Evolutionary conservation across 2,329 filamentous ascomycete genomes (phyloP).

Genomic region (Aspergillus uvarum): DNA sequence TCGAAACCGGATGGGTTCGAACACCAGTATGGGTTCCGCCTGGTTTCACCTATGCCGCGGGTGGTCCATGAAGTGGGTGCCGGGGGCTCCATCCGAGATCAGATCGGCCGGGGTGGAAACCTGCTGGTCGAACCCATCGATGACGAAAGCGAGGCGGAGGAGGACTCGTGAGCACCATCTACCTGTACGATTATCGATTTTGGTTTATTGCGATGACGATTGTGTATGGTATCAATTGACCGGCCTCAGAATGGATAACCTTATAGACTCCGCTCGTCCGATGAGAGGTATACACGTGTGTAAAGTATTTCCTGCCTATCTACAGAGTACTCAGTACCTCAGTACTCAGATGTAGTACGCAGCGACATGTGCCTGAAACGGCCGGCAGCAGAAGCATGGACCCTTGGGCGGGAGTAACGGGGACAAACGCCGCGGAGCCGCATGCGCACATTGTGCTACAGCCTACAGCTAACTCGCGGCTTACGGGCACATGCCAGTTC

Average conservation of each 20-base stretch:
- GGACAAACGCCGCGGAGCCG: no score
- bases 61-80: constrained; percentile 71
- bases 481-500: no score
- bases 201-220: background rate
- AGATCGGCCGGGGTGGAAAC: constrained; percentile 80
- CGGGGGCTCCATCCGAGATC: constrained; percentile 65
- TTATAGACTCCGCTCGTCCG: background rate
- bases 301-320: no score
- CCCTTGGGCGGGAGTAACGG: background rate
- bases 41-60: constrained; percentile 83
- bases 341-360: no score
- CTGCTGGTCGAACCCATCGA: constrained; percentile 76
- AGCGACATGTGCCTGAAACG: background rate
- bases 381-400: no score
- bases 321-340: no score
- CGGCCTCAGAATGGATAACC: background rate
- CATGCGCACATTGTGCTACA: no score
- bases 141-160: constrained; percentile 50
- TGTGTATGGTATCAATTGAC: background rate
- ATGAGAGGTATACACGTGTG: background rate
- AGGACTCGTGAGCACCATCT: constrained; percentile 18
- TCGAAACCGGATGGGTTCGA: constrained; percentile 66
- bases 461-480: no score
- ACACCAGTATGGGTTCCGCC: constrained; percentile 79
- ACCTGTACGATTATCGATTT: constrained; percentile 22